Conservation (phyloP, 2,329 filamentous ascomycete genomes). For the Cladosporium sphaerospermum region DNA sequence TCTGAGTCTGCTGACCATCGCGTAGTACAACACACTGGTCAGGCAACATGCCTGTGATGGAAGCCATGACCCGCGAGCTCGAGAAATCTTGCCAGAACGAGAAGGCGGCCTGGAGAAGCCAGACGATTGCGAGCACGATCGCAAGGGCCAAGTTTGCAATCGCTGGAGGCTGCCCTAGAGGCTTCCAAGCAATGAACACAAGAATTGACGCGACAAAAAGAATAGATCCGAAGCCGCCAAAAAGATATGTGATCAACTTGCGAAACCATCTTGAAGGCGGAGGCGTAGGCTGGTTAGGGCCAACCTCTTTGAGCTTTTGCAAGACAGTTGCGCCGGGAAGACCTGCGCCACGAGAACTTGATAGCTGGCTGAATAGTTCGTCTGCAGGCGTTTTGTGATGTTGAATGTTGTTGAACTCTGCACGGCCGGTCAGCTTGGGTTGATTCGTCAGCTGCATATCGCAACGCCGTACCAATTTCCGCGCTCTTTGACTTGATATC, state of each 20-base stretch:
- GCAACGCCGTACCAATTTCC: constrained; percentile 24
- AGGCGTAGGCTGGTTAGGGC: constrained; percentile 60
- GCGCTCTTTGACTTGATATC: constrained; percentile 32
- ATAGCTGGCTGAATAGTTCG: constrained; percentile 55
- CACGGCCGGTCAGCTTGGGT: constrained; percentile 4
- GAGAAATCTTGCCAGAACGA: constrained; percentile 67
- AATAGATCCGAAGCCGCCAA: constrained; percentile 69
- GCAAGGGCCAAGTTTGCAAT: constrained; percentile 65
- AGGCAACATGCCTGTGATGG: constrained; percentile 74
- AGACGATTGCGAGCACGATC: constrained; percentile 66
- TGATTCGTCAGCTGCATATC: neutral
- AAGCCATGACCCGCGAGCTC: constrained; percentile 69
- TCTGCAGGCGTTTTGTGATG: constrained; percentile 58
- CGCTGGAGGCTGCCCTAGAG: constrained; percentile 65
- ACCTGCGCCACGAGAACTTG: constrained; percentile 51
- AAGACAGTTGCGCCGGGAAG: constrained; percentile 54
- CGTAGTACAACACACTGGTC: constrained; percentile 62
- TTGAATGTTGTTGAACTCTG: constrained; percentile 46
- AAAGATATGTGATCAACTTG: constrained; percentile 63
- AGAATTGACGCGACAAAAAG: constrained; percentile 62
- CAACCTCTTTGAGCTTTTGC: constrained; percentile 53
- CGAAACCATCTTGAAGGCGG: constrained; percentile 55
- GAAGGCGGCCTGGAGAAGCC: constrained; percentile 49
- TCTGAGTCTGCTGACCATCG: constrained; percentile 43
- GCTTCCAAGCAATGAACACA: constrained; percentile 72